Evolutionary conservation across 345 rosid genomes (phyloP), one percentile per base, ranked within the genome.

Genomic region (Salix arbutifolia): DNA sequence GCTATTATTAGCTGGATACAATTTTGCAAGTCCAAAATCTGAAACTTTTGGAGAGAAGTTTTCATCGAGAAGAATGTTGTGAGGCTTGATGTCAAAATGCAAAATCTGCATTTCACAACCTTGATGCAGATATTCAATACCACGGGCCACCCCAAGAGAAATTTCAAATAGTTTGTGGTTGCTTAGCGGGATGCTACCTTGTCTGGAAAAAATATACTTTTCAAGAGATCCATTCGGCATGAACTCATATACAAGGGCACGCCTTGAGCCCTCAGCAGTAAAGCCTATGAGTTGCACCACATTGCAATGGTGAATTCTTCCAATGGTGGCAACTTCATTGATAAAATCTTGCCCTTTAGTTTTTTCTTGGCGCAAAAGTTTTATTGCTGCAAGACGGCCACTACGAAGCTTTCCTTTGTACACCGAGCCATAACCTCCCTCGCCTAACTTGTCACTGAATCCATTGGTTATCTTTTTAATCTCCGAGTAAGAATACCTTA

Each of bases 301-400:
- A 38, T 52, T 52, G 5, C 42, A 6, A 18, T 52, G 78, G 52
- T 76, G 37, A 67, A 76, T 76, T 38, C 53, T 76, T 33, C 78
- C 78, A 38, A 68, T 38, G 5, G 78, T 68, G 21, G 73, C 73
- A 76, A 76, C 78, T 53, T 76, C 78, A 18, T 37, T 76, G 1
- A 76, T 76, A 21, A 76, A 76, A 19, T 76, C 67, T 5, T 76
- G 67, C 3, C 72, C 78, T 9, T 58, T 40, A 25, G 53, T 13
- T 26, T 68, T 67, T 1, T 67, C 68, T 23, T 48, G 38, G 5
- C 38, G 2, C 19, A 67, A 18, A 21, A 76, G 9, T 35, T 76
- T 76, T 23, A 76, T 10, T 0, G 78, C 67, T 4, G 58, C 73
- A 26, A 76, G 14, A 25, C 64, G 18, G 0, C 78, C 58, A 18